These are phyloP conservation scores for Physcia stellaris DNA, from an alignment of 495 filamentous ascomycete species.

Conservation along the genomic window DNA sequence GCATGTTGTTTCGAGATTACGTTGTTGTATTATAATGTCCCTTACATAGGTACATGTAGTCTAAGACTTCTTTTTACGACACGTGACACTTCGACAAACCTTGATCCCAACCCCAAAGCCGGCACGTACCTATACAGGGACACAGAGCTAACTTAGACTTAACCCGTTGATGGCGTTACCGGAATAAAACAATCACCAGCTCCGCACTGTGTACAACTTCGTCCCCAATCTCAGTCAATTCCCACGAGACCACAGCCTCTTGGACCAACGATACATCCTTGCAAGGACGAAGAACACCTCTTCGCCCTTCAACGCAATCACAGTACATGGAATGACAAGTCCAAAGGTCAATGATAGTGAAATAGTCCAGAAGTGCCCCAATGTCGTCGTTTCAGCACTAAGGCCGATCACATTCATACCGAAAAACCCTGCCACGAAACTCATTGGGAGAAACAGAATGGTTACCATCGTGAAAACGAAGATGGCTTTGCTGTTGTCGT, in stretches of 20 bases:
- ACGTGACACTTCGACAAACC: too few species aligned
- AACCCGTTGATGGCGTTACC: too few species aligned
- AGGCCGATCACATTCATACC: conserved; percentile 18
- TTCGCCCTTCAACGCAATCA: conserved; percentile 3
- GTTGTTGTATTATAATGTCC: too few species aligned
- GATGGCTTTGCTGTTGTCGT: conserved; percentile 16
- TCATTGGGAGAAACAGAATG: conserved; percentile 22
- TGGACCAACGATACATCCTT: too few species aligned
- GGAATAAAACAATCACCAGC: too few species aligned
- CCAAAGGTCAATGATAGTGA: neutral
- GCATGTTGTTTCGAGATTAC: too few species aligned
- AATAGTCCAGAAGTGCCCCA: conserved; percentile 4
- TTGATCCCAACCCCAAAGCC: too few species aligned
- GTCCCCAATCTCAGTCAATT: neutral
- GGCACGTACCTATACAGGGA: too few species aligned
- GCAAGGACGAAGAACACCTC: conserved; percentile 1
- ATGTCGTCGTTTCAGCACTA: neutral
- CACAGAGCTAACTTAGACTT: too few species aligned
- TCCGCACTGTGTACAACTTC: too few species aligned
- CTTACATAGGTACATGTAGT: too few species aligned
- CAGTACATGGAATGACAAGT: conserved; percentile 1
- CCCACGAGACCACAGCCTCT: neutral
- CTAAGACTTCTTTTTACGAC: too few species aligned
- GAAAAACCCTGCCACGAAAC: conserved; percentile 20
- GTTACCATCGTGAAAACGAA: conserved; percentile 24